Evolutionary conservation across 257 asterid species (phyloP).

Genomic region (Capsicum chinense): DNA sequence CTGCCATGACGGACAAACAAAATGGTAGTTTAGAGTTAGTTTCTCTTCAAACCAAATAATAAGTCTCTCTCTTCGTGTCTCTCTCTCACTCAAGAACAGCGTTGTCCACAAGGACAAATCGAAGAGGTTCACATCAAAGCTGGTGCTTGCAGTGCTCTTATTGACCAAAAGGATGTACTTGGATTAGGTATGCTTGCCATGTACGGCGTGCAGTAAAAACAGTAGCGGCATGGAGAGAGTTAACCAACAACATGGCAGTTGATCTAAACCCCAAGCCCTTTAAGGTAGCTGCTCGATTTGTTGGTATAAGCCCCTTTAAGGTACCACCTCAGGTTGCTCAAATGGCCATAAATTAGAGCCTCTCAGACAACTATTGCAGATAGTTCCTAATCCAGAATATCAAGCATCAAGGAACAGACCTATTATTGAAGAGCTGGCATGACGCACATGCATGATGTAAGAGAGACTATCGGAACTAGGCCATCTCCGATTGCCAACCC

Average conservation of each 20-base stretch:
- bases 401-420: neutral
- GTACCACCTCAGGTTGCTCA: constrained; percentile 1
- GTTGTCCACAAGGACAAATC: too few species aligned
- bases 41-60: too few species aligned
- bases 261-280: neutral
- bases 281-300: neutral
- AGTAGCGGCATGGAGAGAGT: neutral
- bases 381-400: neutral
- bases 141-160: neutral
- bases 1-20: neutral
- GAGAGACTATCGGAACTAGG: neutral
- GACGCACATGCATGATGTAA: neutral
- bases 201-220: neutral
- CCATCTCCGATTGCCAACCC: neutral
- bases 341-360: constrained; percentile 4
- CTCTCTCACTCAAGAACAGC: too few species aligned
- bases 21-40: neutral
- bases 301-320: constrained; percentile 17
- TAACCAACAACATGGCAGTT: neutral
- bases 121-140: neutral
- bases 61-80: too few species aligned
- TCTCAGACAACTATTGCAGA: neutral
- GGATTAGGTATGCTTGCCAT: neutral
- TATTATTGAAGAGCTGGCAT: neutral
- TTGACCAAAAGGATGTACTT: neutral